Evolutionary conservation across 2,329 filamentous ascomycete species (phyloP), one percentile per base, ranked within the genome.

Genomic region (Fonsecaea pedrosoi): DNA sequence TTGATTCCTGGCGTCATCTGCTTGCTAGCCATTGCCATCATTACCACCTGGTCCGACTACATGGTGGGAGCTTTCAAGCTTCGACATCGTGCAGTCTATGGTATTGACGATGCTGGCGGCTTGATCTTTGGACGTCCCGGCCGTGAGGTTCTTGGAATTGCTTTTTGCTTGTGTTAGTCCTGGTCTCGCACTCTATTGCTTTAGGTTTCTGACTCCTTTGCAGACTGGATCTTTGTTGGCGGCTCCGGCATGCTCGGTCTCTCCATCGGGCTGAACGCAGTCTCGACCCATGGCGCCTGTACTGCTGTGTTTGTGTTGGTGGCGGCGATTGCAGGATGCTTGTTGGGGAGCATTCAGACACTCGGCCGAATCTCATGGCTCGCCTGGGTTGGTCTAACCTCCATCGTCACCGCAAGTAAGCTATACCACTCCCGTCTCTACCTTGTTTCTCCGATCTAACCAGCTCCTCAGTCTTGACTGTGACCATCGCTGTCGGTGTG

Each of bases 361-460:
- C 85, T 88, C 70, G 81, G 85, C 60, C 84, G 87, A 70, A 84
- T 89, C 65, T 85, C 83, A 2, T 89, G 85, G 85, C 76, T 89
- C 54, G 87, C 86, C 0, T 89, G 85, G 83, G 82, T 81, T 12
- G 87, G 87, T 0, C 88, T 89, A 71, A 65, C 82, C 3, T 86
- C 82, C 34, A 83, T 89, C 42, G 88, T 86, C 70, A 76, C 82
- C 15, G 86, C 87, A 48, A 69, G 66, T 69, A 60, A 55, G 60
- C 65, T 42, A 37, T 12, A 38, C 18, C 18, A 12, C 57, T 38
- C 25, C 25, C 25, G 25, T 25, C 25, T 25, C 25, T 50, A 48
- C 42, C n/a, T 3, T 82, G 88, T 0, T 82, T 87, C 25, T 38
- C 35, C 12, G 4, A 38, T 38, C 35, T 38, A 38, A 38, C 35